Evolutionary conservation across 2,329 filamentous ascomycete genomes (phyloP), one percentile per base, ranked within the genome.

Genomic region (Thielaviopsis populi): DNA sequence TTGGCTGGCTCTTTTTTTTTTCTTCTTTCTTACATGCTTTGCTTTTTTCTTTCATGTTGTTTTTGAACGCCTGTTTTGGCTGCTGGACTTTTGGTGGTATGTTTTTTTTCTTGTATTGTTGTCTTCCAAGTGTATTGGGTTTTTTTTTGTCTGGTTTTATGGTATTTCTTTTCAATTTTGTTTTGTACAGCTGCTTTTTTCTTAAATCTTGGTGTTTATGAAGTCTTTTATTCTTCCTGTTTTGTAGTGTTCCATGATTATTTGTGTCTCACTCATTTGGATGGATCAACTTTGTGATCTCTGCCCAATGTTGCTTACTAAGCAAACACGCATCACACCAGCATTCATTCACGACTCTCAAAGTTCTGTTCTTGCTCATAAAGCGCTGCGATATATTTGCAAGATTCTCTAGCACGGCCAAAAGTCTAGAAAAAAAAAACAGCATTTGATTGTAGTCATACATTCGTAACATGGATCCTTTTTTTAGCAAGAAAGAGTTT

Each of bases 401-500:
- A 37, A 4, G 33, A 33, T 33, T 3, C 10, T 37, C 33, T 37
- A 37, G n/a, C 33, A 37, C 1, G 33, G 33, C 33, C 4, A 37
- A 37, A 1, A 37, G 10, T 54, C 13, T 56, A 56, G 17, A 46
- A 30, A 17, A 37, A 37, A 56, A 37, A 19, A 27, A 43, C 11
- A 43, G 17, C n/a, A 17, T 46, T 43, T 19, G 17, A 43, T 30
- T 59, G 13, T n/a, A 59, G 40, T n/a, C 33, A 42, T 59, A 41
- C 56, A 27, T 41, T 59, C 56, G 19, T 59, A 13, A 42, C 17
- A 59, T 41, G 37, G 10, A 24, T 19, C 24, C 37, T 59, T 59
- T 59, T 42, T 59, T 40, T 41, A 40, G n/a, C 37, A 59, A 42
- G 56, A 62, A 53, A 53, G n/a, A 53, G 33, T 53, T 62, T 53